Conservation (phyloP, 2,329 filamentous ascomycete species). For the Leptosphaerulina australis region DNA sequence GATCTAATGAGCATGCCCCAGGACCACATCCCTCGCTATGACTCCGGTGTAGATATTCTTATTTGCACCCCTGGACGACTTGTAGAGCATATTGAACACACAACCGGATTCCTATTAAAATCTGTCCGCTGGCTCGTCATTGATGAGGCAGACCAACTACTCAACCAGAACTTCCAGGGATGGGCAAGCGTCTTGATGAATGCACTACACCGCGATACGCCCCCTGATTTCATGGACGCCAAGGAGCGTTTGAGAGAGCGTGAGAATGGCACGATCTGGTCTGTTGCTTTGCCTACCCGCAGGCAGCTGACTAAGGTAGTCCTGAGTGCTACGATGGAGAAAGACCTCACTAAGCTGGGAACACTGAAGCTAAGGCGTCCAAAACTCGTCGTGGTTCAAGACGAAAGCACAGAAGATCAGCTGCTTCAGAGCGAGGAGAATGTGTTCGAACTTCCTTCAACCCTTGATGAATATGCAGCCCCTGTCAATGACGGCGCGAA, state of each 20-base stretch:
- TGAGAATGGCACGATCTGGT: conserved; percentile 44
- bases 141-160: conserved; percentile 90
- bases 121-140: conserved; percentile 87
- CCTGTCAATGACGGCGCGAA: conserved; percentile 58
- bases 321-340: conserved; percentile 89
- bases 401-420: conserved; percentile 41
- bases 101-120: conserved; percentile 78
- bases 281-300: conserved; percentile 39
- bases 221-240: conserved; percentile 54
- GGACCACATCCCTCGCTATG: conserved; percentile 68
- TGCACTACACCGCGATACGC: conserved; percentile 60
- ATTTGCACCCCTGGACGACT: conserved; percentile 91
- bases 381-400: conserved; percentile 76
- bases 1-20: conserved; percentile 55
- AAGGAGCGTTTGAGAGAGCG: conserved; percentile 60
- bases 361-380: conserved; percentile 75
- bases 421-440: conserved; percentile 39
- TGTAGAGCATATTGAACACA: conserved; percentile 87
- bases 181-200: conserved; percentile 77
- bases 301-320: conserved; percentile 75
- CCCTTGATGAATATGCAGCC: conserved; percentile 55
- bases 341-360: conserved; percentile 79
- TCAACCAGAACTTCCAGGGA: conserved; percentile 91
- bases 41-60: conserved; percentile 81
- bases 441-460: conserved; percentile 63